Conservation (phyloP, 805 yeast species). For the Torulaspora delbrueckii region DNA sequence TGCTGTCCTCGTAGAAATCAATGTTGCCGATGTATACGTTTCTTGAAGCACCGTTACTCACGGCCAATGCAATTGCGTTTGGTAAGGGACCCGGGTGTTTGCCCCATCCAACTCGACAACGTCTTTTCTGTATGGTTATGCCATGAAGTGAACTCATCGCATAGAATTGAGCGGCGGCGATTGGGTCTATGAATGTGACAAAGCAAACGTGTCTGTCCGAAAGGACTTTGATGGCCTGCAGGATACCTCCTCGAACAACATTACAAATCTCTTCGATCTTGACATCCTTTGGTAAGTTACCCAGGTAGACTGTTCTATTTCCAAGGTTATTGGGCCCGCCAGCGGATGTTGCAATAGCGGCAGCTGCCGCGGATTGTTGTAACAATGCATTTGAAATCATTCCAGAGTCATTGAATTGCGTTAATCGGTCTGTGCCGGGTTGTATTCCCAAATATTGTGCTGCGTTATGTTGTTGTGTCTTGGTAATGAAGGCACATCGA, state of each 20-base stretch:
- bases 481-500: slow-evolving; percentile 89
- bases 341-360: slow-evolving; percentile 91
- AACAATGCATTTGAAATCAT: slow-evolving; percentile 67
- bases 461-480: slow-evolving; percentile 94
- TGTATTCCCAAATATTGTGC: slow-evolving; percentile 90
- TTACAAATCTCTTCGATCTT: slow-evolving; percentile 92
- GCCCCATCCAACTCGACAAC: slow-evolving; percentile 96
- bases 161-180: slow-evolving; percentile 95
- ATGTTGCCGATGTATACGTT: slow-evolving; percentile 85
- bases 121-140: slow-evolving; percentile 73
- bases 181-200: slow-evolving; percentile 91
- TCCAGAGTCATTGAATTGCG: slow-evolving; percentile 60
- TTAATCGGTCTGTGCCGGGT: slow-evolving; percentile 79
- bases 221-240: slow-evolving; percentile 76
- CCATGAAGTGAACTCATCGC: slow-evolving; percentile 93
- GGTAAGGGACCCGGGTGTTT: slow-evolving; percentile 91
- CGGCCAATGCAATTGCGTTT: slow-evolving; percentile 81
- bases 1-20: slow-evolving; percentile 32
- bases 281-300: slow-evolving; percentile 82
- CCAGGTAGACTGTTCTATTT: slow-evolving; percentile 87
- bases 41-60: slow-evolving; percentile 89
- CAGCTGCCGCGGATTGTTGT: slow-evolving; percentile 95
- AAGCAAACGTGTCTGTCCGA: slow-evolving; percentile 88
- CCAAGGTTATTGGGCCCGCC: slow-evolving; percentile 92
- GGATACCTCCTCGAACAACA: slow-evolving; percentile 89